Percentiles rank a stretch among this genome's conserved stretches.
These are phyloP conservation scores for Lichtheimia corymbifera DNA, from an alignment of 371 early-diverging fungal species.

Conservation along the genomic window DNA sequence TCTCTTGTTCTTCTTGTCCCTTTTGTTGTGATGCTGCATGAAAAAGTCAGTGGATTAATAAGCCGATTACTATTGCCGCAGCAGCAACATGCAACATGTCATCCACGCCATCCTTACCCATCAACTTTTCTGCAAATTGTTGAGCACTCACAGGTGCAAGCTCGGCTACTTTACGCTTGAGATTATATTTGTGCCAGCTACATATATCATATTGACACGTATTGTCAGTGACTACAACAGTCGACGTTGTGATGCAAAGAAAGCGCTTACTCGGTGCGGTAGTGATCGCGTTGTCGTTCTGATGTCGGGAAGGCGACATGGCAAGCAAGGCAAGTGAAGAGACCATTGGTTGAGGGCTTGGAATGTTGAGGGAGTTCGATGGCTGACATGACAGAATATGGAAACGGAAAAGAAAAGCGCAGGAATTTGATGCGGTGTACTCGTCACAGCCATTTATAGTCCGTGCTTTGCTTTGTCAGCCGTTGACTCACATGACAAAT, in stretches of 20 bases:
- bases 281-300: conserved; percentile 83
- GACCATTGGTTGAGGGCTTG: background rate
- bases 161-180: conserved; percentile 83
- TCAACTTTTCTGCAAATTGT: conserved; percentile 65
- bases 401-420: too few species aligned
- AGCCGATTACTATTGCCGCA: background rate
- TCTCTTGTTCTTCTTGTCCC: conserved; percentile 45
- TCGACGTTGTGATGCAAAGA: background rate
- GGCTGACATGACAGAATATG: background rate
- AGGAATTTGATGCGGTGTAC: too few species aligned
- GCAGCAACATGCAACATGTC: background rate
- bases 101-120: conserved; percentile 35
- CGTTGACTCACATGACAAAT: too few species aligned
- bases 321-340: conserved; percentile 76
- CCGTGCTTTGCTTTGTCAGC: too few species aligned
- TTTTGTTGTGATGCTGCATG: conserved; percentile 50
- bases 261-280: conserved; percentile 67
- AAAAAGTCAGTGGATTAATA: background rate
- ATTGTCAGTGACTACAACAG: too few species aligned
- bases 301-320: conserved; percentile 85
- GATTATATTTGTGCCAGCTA: conserved; percentile 88
- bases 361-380: background rate
- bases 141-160: conserved; percentile 74
- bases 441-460: too few species aligned
- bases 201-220: background rate